Evolutionary conservation across 768 basidiomycete genomes (phyloP).

Genomic region (Tulasnella sp.): DNA sequence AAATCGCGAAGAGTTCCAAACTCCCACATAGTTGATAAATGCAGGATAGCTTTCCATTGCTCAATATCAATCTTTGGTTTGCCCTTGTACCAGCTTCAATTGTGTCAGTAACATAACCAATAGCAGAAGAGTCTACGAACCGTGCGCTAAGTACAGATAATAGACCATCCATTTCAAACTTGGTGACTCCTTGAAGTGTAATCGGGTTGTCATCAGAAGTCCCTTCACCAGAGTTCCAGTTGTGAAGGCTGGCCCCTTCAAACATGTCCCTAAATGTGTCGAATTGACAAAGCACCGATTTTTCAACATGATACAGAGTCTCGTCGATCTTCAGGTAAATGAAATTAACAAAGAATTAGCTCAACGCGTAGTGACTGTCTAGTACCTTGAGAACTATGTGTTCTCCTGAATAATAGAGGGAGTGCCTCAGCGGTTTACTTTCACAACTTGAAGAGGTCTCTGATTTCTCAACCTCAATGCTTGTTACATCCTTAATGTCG

Average conservation of each 20-base stretch:
- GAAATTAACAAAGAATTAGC: no score
- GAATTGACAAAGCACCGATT: not conserved
- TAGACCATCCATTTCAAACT: not conserved
- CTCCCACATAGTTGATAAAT: not conserved
- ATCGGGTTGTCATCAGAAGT: not conserved
- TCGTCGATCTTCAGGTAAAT: constrained; percentile 5
- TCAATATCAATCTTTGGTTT: no score
- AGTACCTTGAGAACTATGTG: no score
- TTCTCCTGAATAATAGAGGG: no score
- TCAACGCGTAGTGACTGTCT: no score
- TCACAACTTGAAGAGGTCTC: no score
- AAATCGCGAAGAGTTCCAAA: not conserved
- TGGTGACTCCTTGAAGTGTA: not conserved
- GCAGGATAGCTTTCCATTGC: not conserved
- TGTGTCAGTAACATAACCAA: no score
- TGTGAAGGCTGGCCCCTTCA: not conserved
- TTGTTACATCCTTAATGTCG: no score
- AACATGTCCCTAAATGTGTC: not conserved
- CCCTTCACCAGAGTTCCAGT: not conserved
- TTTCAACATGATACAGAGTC: not conserved
- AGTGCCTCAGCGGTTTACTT: no score
- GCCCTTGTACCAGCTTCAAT: no score
- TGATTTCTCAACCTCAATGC: no score
- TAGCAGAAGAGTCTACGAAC: no score
- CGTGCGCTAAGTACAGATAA: not conserved